phyloP scores from a whole-genome alignment of 495 filamentous ascomycete species.

The Tuber umbilicatum region DNA sequence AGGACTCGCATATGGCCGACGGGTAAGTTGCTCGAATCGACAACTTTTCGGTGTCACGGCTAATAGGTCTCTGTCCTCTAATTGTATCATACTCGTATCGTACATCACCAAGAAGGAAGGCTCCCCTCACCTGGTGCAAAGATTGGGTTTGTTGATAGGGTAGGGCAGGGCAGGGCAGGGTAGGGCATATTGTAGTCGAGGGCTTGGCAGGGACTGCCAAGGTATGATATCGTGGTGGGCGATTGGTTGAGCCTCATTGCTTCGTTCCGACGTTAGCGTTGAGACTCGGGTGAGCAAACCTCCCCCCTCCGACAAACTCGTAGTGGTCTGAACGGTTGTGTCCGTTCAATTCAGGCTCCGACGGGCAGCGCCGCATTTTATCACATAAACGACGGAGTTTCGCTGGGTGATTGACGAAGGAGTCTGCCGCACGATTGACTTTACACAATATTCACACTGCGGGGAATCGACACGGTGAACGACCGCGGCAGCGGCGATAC shows the following conservation, averaged over 20 bases:
- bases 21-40: too few relatives aligned
- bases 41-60: too few relatives aligned
- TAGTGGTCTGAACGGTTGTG: not conserved
- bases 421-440: not conserved
- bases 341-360: not conserved
- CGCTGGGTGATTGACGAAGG: not conserved
- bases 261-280: not conserved
- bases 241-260: not conserved
- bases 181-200: not conserved
- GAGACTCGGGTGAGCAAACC: too few relatives aligned
- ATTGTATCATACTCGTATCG: too few relatives aligned
- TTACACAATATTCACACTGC: not conserved
- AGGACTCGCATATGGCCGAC: too few relatives aligned
- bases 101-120: too few relatives aligned
- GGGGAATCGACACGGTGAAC: not conserved
- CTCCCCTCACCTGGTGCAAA: not conserved
- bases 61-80: too few relatives aligned
- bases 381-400: not conserved
- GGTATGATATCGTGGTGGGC: not conserved
- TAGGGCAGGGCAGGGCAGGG: not conserved
- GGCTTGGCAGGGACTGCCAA: not conserved
- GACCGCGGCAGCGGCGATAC: not conserved
- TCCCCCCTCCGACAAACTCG: not conserved
- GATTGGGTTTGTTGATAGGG: not conserved
- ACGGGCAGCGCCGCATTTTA: not conserved